Conservation (phyloP, 495 filamentous ascomycete genomes). For the Melanomma pulvis-pyrius region DNA sequence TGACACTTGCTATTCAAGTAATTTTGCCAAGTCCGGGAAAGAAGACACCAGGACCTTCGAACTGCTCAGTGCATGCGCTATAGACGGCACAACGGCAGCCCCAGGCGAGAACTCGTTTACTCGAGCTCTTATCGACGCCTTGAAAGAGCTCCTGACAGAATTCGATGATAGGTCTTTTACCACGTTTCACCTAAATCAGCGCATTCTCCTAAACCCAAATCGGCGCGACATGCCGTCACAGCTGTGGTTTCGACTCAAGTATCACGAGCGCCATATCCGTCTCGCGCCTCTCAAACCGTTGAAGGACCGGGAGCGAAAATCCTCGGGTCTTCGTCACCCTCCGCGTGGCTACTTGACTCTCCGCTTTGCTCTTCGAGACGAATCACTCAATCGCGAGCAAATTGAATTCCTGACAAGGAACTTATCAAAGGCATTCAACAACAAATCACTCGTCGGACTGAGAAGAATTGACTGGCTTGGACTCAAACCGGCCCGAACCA, state of each 20-base stretch:
- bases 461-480: constrained; percentile 35
- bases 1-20: constrained; percentile 41
- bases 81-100: constrained; percentile 14
- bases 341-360: constrained; percentile 28
- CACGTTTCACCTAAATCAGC: constrained; percentile 29
- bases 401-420: constrained; percentile 26
- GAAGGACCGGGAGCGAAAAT: not conserved
- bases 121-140: constrained; percentile 29
- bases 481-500: constrained; percentile 25
- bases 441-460: constrained; percentile 22
- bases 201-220: constrained; percentile 22
- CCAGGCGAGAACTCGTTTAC: constrained; percentile 36
- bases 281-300: constrained; percentile 26
- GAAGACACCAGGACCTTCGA: constrained; percentile 29
- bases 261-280: constrained; percentile 31
- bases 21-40: constrained; percentile 29
- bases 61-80: constrained; percentile 23
- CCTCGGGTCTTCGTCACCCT: not conserved
- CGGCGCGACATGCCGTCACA: constrained; percentile 27
- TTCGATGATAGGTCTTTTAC: constrained; percentile 16
- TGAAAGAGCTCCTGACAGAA: constrained; percentile 26
- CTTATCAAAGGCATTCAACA: constrained; percentile 27
- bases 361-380: constrained; percentile 28
- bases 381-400: constrained; percentile 23
- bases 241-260: constrained; percentile 27